Percentiles rank a stretch among this genome's conserved stretches.
phyloP scores from a whole-genome alignment of 805 yeast species.

The Yamadazyma tumulicola region DNA sequence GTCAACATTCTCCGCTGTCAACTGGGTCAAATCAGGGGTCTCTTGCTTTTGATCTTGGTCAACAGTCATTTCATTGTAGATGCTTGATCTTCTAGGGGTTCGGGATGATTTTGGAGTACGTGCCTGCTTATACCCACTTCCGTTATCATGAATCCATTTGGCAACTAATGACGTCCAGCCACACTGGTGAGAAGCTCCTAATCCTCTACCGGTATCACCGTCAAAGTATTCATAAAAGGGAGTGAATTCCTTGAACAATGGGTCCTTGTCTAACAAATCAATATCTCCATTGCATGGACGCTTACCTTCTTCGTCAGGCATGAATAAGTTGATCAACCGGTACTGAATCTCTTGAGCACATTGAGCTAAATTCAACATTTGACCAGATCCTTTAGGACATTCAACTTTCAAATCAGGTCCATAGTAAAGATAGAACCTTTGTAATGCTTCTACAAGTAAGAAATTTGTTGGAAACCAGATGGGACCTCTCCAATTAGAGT shows the following conservation, averaged over 20 bases:
- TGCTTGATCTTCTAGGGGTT: slow-evolving; percentile 29
- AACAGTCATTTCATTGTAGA: slow-evolving; percentile 18
- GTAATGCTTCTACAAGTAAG: slow-evolving; percentile 78
- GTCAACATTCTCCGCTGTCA: slow-evolving; percentile 30
- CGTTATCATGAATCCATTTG: slow-evolving; percentile 86
- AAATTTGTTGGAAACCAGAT: slow-evolving; percentile 95
- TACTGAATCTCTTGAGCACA: slow-evolving; percentile 90
- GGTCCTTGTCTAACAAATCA: slow-evolving; percentile 52
- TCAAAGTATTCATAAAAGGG: slow-evolving; percentile 87
- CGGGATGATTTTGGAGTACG: slow-evolving; percentile 29
- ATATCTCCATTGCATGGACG: slow-evolving; percentile 80
- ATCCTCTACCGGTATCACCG: slow-evolving; percentile 91
- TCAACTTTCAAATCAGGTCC: slow-evolving; percentile 83
- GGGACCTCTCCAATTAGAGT: slow-evolving; percentile 97
- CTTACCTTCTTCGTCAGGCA: slow-evolving; percentile 60
- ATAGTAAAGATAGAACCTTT: slow-evolving; percentile 82
- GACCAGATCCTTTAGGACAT: slow-evolving; percentile 84
- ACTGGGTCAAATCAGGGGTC: slow-evolving; percentile 8
- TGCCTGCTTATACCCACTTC: slow-evolving; percentile 62
- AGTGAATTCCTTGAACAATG: slow-evolving; percentile 67
- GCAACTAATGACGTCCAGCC: slow-evolving; percentile 97
- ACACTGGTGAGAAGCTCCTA: slow-evolving; percentile 92
- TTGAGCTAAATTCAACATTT: slow-evolving; percentile 71
- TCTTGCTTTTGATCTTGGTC: slow-evolving; percentile 11
- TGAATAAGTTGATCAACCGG: slow-evolving; percentile 72